Evolutionary conservation across 2,329 filamentous ascomycete genomes (phyloP).

Genomic region (Monosporascus sp.): DNA sequence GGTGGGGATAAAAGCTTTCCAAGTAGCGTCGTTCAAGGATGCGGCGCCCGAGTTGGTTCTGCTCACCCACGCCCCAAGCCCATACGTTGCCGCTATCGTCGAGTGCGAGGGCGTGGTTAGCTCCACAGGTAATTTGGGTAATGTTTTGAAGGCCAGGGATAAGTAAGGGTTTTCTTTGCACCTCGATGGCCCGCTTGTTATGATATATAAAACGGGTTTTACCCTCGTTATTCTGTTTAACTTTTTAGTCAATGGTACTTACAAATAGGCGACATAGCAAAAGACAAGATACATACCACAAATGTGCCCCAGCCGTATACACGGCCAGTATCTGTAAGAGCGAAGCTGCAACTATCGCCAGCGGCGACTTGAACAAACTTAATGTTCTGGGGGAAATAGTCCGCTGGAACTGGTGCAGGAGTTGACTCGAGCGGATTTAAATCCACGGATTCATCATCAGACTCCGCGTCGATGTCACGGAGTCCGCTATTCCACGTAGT

Average conservation of each 20-base stretch:
- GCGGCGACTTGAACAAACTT: constrained; percentile 55
- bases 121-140: constrained; percentile 46
- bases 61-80: constrained; percentile 60
- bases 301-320: constrained; percentile 67
- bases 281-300: constrained; percentile 44
- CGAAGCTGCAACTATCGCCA: constrained; percentile 58
- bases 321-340: constrained; percentile 54
- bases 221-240: constrained; percentile 14
- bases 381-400: constrained; percentile 48
- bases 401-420: constrained; percentile 48
- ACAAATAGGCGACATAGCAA: background rate
- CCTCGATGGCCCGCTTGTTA: no score
- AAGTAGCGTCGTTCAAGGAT: constrained; percentile 13
- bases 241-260: background rate
- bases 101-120: constrained; percentile 56
- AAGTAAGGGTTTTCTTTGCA: constrained; percentile 33
- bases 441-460: constrained; percentile 39
- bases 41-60: constrained; percentile 57
- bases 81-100: constrained; percentile 45
- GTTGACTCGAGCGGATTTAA: constrained; percentile 58
- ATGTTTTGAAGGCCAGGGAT: constrained; percentile 53
- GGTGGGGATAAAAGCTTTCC: no score
- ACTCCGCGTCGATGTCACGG: no score
- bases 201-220: constrained; percentile 12
- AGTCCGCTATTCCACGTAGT: constrained; percentile 4